These are phyloP conservation scores for Epichloe typhina DNA, from an alignment of 2,329 filamentous ascomycete genomes.

Conservation along the genomic window DNA sequence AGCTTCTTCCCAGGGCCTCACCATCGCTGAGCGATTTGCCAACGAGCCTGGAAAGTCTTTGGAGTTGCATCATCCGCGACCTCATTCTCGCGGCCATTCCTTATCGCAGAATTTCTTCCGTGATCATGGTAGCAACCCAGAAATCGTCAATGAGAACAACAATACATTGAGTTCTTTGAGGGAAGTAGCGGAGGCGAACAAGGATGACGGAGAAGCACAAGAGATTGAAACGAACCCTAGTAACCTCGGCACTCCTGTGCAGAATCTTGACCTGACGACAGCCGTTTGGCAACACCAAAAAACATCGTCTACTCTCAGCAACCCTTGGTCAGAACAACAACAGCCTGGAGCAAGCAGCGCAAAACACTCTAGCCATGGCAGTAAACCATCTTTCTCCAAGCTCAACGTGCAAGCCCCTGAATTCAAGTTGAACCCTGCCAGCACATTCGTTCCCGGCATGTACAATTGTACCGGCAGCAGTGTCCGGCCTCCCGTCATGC, in stretches of 20 bases:
- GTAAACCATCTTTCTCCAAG: constrained; percentile 60
- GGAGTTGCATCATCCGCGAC: constrained; percentile 56
- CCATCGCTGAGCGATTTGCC: constrained; percentile 36
- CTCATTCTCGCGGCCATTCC: constrained; percentile 62
- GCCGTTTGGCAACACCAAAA: constrained; percentile 37
- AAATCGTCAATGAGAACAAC: constrained; percentile 24
- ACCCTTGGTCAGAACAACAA: constrained; percentile 49
- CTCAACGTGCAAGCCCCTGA: constrained; percentile 83
- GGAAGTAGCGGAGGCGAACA: constrained; percentile 25
- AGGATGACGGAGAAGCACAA: constrained; percentile 37
- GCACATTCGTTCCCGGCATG: constrained; percentile 33
- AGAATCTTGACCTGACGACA: constrained; percentile 32
- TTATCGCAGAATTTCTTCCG: constrained; percentile 53
- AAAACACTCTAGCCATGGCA: constrained; percentile 41
- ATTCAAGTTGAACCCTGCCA: constrained; percentile 61
- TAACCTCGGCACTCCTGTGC: constrained; percentile 52
- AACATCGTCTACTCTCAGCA: constrained; percentile 44
- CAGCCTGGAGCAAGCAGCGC: constrained; percentile 25
- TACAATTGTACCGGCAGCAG: constrained; percentile 34
- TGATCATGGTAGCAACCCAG: constrained; percentile 36
- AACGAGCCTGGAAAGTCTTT: constrained; percentile 39
- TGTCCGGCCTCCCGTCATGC: constrained; percentile 37
- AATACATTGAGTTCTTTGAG: constrained; percentile 28
- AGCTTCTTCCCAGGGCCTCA: constrained; percentile 37
- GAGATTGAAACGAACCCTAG: constrained; percentile 65